Evolutionary conservation across 75 land plant species (phyloP), one percentile per base, ranked within the genome.

Genomic region (Larix kaempferi): DNA sequence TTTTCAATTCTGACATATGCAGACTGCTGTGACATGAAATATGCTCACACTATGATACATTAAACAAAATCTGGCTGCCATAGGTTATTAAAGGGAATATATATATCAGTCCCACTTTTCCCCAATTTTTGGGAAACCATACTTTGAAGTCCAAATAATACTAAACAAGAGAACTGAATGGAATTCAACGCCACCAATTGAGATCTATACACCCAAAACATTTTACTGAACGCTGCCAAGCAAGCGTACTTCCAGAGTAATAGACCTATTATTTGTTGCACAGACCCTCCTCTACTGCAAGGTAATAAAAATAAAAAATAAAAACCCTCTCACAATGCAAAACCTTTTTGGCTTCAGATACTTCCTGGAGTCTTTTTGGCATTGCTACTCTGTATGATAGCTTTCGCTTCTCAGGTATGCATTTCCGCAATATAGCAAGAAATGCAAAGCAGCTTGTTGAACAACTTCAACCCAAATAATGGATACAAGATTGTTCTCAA

Each of bases 1-100:
- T 69, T 69, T 67, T 44, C 14, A 69, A 69, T 41, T 67, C 35
- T 41, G 73, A 69, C 73, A 41, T 69, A 21, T n/a, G 49, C 52
- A 69, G 72, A 67, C 52, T 67, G 72, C 37, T 67, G 25, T 67
- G 72, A 67, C 72, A 67, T 67, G 1, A 35, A 67, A 67, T 67
- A 67, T 67, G 27, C 37, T 64, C 66, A 64, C 4, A 60, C 63
- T 22, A 66, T 13, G 27, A 29, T 17, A 67, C 52, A 69, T 44
- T 39, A 5, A 67, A 67, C 33, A 69, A 35, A 35, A 25, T 6
- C 49, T 3, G 52, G 73, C 73, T 69, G 6, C 54, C 73, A 39
- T n/a, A 41, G 52, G 73, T 69, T 37, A 33, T 65, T 15, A 49
- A 65, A 65, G 71, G 37, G 71, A 65, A 65, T 65, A 65, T 33